A percentile compares a stretch with the other conserved stretches of the same genome.
These are phyloP conservation scores for Rosa multiflora DNA, from an alignment of 306 rosid species.

Conservation along the genomic window DNA sequence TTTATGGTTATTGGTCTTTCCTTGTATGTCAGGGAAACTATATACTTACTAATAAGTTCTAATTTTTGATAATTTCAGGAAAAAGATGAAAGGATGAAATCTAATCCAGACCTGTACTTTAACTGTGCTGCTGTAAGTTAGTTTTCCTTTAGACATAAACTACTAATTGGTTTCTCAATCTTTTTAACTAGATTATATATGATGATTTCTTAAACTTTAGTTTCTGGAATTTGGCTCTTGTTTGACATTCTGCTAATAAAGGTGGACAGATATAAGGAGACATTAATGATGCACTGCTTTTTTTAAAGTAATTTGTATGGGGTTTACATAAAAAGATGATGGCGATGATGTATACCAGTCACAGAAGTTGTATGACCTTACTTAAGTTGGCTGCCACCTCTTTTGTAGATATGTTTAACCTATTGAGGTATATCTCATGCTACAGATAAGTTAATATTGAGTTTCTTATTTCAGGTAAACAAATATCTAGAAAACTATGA, in stretches of 20 bases:
- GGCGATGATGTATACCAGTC: background rate
- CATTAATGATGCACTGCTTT: background rate
- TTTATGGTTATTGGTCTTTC: constrained; percentile 8
- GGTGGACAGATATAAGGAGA: background rate
- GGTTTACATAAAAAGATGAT: background rate
- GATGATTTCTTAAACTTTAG: background rate
- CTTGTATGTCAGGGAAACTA: constrained; percentile 8
- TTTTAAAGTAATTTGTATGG: background rate
- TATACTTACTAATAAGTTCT: constrained; percentile 27
- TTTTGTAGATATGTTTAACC: background rate
- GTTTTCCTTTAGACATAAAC: background rate
- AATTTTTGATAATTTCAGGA: constrained; percentile 59
- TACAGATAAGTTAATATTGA: background rate
- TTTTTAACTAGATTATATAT: background rate
- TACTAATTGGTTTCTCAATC: background rate
- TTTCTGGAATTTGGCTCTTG: background rate
- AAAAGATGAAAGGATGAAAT: constrained; percentile 84
- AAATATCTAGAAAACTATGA: constrained; percentile 87
- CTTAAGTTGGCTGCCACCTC: background rate
- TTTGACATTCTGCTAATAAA: background rate
- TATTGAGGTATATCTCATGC: background rate
- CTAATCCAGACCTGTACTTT: constrained; percentile 85
- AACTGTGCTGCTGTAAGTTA: constrained; percentile 82
- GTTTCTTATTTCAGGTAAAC: constrained; percentile 53
- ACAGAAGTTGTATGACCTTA: background rate